phyloP scores from a whole-genome alignment of 768 basidiomycete species.

The Hypholoma sublateritium region DNA sequence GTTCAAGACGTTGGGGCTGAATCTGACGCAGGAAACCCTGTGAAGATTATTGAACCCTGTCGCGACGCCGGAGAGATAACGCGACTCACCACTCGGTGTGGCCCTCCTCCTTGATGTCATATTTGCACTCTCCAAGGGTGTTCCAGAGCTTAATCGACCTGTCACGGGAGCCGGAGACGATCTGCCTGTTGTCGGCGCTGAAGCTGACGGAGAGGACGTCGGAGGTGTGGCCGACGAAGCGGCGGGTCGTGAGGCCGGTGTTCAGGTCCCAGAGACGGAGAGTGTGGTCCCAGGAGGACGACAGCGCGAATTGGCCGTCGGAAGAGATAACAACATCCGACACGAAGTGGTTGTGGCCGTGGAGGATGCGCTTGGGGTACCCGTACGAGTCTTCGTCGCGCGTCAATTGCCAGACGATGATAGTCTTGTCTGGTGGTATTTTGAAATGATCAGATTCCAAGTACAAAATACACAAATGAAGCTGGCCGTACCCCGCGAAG shows the following conservation, averaged over 20 bases:
- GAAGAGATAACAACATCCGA: slow-evolving; percentile 99
- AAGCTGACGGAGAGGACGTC: slow-evolving; percentile 99
- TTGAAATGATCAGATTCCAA: slow-evolving; percentile 17
- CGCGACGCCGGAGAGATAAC: slow-evolving; percentile 14
- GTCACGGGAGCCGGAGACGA: slow-evolving; percentile 98
- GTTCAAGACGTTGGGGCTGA: slow-evolving; percentile 96
- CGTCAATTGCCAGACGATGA: slow-evolving; percentile 99
- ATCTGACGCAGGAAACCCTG: slow-evolving; percentile 99
- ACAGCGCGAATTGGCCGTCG: slow-evolving; percentile 98
- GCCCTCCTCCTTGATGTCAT: slow-evolving; percentile 98
- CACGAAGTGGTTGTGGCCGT: slow-evolving; percentile 99
- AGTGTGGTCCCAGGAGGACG: slow-evolving; percentile 99
- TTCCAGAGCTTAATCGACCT: slow-evolving; percentile 99
- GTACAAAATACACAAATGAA: slow-evolving; percentile 18
- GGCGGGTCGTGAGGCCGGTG: slow-evolving; percentile 93
- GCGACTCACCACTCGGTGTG: slow-evolving; percentile 85
- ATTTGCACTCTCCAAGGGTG: slow-evolving; percentile 99
- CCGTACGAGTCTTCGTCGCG: slow-evolving; percentile 91
- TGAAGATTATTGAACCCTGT: slow-evolving; percentile 6
- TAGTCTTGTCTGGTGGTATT: slow-evolving; percentile 85
- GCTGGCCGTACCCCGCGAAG: slow-evolving; percentile 78
- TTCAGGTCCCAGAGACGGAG: slow-evolving; percentile 99
- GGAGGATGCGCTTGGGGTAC: slow-evolving; percentile 95
- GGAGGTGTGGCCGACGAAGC: slow-evolving; percentile 96
- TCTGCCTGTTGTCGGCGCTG: slow-evolving; percentile 99